A percentile compares a stretch with the other conserved stretches of the same genome.
Evolutionary conservation across 176 grass and related monocot genomes (phyloP).

Genomic region (Ananas comosus): DNA sequence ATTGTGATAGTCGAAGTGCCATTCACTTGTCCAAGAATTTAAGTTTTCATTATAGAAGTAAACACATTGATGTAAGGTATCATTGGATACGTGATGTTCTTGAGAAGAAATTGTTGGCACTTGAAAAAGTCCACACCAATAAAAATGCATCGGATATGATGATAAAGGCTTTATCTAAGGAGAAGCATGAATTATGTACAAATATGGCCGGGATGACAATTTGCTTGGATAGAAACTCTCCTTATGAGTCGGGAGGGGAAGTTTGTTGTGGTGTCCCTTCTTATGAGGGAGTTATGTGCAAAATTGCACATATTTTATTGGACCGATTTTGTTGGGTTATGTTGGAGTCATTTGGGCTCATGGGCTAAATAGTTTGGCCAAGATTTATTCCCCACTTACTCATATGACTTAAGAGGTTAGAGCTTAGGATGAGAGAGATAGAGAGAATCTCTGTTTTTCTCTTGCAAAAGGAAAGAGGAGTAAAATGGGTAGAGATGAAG

Average conservation of each 20-base stretch:
- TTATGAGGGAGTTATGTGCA: background rate
- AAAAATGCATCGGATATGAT: constrained; percentile 11
- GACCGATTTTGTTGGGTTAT: too few relatives aligned
- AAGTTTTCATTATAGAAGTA: background rate
- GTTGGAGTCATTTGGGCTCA: too few relatives aligned
- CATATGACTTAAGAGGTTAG: background rate
- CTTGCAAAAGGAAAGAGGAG: too few relatives aligned
- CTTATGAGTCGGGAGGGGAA: constrained; percentile 10
- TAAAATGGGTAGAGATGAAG: too few relatives aligned
- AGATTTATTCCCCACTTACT: too few relatives aligned
- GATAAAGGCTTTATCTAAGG: background rate
- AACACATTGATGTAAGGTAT: background rate
- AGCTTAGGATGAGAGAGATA: too few relatives aligned
- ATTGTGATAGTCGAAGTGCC: background rate
- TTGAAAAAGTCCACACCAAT: background rate
- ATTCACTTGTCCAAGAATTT: background rate
- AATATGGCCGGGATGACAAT: background rate
- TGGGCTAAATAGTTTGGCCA: too few relatives aligned
- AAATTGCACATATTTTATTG: too few relatives aligned
- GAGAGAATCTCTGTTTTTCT: too few relatives aligned
- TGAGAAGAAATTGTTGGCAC: background rate
- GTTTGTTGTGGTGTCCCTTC: constrained; percentile 12
- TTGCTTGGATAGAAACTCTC: background rate
- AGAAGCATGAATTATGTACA: background rate
- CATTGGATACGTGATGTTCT: background rate